phyloP scores from a whole-genome alignment of 768 basidiomycete genomes.

The Macrolepiota albuminosa region DNA sequence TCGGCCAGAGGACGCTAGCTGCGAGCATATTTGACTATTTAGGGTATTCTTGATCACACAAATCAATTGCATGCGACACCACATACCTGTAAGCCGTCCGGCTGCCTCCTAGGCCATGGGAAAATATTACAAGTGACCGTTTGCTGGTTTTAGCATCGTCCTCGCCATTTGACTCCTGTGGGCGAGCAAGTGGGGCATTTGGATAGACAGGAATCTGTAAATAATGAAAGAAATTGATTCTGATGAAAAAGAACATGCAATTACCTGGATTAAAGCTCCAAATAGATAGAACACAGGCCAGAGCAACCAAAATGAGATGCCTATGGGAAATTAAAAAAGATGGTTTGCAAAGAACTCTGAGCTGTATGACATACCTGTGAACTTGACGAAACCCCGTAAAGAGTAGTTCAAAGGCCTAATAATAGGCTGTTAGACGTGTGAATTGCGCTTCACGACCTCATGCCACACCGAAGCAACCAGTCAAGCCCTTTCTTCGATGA shows the following conservation, averaged over 20 bases:
- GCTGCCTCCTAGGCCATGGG: slow-evolving; percentile 77
- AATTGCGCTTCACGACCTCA: not conserved
- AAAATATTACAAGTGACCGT: slow-evolving; percentile 83
- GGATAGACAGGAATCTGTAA: slow-evolving; percentile 52
- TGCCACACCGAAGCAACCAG: slow-evolving; percentile 56
- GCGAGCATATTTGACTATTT: slow-evolving; percentile 61
- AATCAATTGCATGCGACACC: not conserved
- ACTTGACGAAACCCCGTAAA: slow-evolving; percentile 43
- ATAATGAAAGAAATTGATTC: not conserved
- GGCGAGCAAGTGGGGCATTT: slow-evolving; percentile 49
- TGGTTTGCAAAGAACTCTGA: not conserved
- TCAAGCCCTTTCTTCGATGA: slow-evolving; percentile 34
- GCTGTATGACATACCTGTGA: slow-evolving; percentile 32
- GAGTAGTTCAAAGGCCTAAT: slow-evolving; percentile 41
- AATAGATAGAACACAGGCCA: slow-evolving; percentile 51
- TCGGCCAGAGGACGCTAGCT: slow-evolving; percentile 71
- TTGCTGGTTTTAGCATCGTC: slow-evolving; percentile 18
- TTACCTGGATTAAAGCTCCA: slow-evolving; percentile 43
- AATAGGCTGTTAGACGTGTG: not conserved
- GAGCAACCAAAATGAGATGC: slow-evolving; percentile 35
- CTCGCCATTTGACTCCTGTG: slow-evolving; percentile 19
- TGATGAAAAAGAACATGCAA: not conserved
- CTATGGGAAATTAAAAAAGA: slow-evolving; percentile 16
- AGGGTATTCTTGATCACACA: not conserved
- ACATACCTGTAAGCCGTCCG: slow-evolving; percentile 62